These are phyloP conservation scores for Limnanthes douglasii DNA, from an alignment of 345 rosid genomes.

Conservation along the genomic window DNA sequence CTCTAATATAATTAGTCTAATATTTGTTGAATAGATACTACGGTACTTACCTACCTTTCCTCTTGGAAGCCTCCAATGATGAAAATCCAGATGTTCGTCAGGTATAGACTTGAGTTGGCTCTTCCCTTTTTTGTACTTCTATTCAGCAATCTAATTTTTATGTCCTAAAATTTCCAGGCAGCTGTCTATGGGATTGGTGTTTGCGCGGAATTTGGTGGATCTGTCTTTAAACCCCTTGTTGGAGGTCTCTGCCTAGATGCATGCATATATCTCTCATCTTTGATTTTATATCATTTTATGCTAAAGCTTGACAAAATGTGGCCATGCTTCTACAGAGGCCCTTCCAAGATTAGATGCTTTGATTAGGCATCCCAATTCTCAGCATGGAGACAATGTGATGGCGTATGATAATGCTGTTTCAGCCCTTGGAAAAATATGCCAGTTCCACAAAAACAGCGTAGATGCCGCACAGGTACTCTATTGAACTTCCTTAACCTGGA, in stretches of 20 bases:
- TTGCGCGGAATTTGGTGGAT: conserved; percentile 59
- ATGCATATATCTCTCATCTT: neutral
- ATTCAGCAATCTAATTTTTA: neutral
- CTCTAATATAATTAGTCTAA: too few relatives aligned
- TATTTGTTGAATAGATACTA: conserved; percentile 35
- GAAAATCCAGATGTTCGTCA: conserved; percentile 50
- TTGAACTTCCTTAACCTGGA: neutral
- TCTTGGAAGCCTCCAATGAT: conserved; percentile 57
- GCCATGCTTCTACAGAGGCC: conserved; percentile 25
- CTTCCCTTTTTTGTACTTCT: neutral
- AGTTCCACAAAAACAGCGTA: conserved; percentile 39
- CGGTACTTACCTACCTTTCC: conserved; percentile 49
- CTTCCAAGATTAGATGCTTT: conserved; percentile 45
- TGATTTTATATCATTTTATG: conserved; percentile 3
- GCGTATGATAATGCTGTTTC: conserved; percentile 75
- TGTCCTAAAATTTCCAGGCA: conserved; percentile 22
- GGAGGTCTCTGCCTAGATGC: conserved; percentile 22
- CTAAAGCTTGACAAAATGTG: neutral
- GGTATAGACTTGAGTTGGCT: conserved; percentile 16
- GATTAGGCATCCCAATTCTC: conserved; percentile 36
- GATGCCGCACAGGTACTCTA: conserved; percentile 46
- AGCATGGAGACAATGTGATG: conserved; percentile 38
- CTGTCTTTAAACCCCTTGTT: conserved; percentile 42
- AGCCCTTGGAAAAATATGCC: conserved; percentile 66
- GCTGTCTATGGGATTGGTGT: conserved; percentile 71